These are phyloP conservation scores for Penicillium antarcticum DNA, from an alignment of 495 filamentous ascomycete species.

Conservation along the genomic window DNA sequence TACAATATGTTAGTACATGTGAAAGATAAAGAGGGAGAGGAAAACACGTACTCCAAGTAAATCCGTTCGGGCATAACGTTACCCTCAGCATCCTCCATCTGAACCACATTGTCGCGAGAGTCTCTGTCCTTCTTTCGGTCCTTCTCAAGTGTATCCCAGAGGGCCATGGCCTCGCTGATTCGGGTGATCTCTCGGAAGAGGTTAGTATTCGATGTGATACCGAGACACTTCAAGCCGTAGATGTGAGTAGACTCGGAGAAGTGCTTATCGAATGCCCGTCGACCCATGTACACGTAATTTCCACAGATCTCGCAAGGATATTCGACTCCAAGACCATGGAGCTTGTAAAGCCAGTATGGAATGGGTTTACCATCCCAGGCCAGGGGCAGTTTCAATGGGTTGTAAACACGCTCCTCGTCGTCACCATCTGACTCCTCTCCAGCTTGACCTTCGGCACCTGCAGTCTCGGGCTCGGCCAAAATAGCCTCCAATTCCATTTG, in stretches of 20 bases:
- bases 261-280: slow-evolving; percentile 95
- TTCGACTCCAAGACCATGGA: slow-evolving; percentile 93
- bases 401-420: slow-evolving; percentile 84
- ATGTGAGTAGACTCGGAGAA: slow-evolving; percentile 92
- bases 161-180: slow-evolving; percentile 79
- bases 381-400: slow-evolving; percentile 90
- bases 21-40: neutral
- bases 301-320: slow-evolving; percentile 96
- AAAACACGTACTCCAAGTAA: slow-evolving; percentile 67
- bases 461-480: slow-evolving; percentile 56
- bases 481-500: slow-evolving; percentile 89
- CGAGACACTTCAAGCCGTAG: slow-evolving; percentile 87
- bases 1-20: slow-evolving; percentile 26
- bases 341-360: slow-evolving; percentile 96
- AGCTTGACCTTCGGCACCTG: slow-evolving; percentile 43
- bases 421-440: slow-evolving; percentile 64
- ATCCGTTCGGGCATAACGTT: slow-evolving; percentile 99
- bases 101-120: slow-evolving; percentile 76
- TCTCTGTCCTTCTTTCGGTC: slow-evolving; percentile 78
- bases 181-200: slow-evolving; percentile 91
- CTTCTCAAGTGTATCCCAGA: slow-evolving; percentile 91
- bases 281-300: slow-evolving; percentile 95
- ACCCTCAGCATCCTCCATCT: slow-evolving; percentile 97
- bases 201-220: slow-evolving; percentile 81
- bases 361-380: slow-evolving; percentile 99